Base-by-base conservation (phyloP, 345 rosid genomes). In the Eucalyptus leucophloia region DNA sequence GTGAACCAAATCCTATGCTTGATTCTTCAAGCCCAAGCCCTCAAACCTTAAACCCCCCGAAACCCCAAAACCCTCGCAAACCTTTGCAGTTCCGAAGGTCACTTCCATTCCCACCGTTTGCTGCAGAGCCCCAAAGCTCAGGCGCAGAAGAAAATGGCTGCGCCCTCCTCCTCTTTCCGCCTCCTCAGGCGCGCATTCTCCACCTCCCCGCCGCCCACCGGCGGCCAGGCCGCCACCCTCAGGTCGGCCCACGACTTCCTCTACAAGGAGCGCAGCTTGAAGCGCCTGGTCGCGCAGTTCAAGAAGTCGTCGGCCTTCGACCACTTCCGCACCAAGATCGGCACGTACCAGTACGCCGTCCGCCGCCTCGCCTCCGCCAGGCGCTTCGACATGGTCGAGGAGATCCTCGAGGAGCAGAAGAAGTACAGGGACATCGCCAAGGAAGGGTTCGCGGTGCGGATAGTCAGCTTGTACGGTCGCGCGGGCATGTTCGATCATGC, bases 351-450 rank as follows among this genome's bases (percentile, higher is more conserved):
- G 65, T 77, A 80, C 58, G 92, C 93, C 28, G 93, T 96, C 90
- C 97, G 96, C 90, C 97, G 98, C 86, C 96, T 96, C n/a, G 94
- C 94, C 24, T 54, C 90, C 11, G 94, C 93, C 65, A 92, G 93
- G 62, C 91, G 93, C 89, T 92, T 91, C 88, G 87, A 88, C 47
- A 88, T 92, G 94, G 91, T 96, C 85, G 92, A 95, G 77, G 97
- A 96, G 88, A 93, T 97, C 91, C 89, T 96, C 14, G 98, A 96
- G 77, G 93, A 94, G 90, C 99, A 95, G 62, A 97, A 94, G 89
- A 93, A 93, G 90, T 97, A 92, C 90, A 87, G 88, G 17, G 93
- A 95, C 92, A 92, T 95, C 77, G 89, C 95, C 32, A 91, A 92
- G 87, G 98, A 96, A 87, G 94, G 93, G 37, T 97, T 97, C 88